Evolutionary conservation across 108 stramenopile genomes (phyloP).

Genomic region (Cylindrotheca closterium): DNA sequence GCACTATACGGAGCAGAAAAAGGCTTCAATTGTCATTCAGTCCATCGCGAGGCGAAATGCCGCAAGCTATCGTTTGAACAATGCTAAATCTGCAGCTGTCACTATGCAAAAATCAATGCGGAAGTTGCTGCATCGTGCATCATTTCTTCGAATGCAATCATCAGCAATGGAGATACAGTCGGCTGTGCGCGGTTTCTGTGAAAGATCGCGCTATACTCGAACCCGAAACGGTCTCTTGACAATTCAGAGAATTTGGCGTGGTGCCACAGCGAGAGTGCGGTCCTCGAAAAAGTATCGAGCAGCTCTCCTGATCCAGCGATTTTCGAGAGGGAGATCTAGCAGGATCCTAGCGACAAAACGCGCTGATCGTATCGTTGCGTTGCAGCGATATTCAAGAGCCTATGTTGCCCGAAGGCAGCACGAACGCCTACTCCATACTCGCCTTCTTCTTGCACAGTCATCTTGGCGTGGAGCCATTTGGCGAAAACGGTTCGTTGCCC

Average conservation of each 20-base stretch:
- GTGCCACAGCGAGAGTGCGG: background rate
- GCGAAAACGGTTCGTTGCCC: background rate
- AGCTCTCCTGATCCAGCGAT: background rate
- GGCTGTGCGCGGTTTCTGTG: background rate
- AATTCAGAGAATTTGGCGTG: background rate
- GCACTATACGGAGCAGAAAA: background rate
- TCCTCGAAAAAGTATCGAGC: background rate
- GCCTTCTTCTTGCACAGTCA: background rate
- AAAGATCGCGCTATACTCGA: slow-evolving; percentile 1
- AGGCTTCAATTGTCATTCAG: background rate
- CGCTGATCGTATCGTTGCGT: too few relatives aligned
- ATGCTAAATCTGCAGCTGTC: background rate
- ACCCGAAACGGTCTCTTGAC: background rate
- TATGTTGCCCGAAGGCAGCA: too few relatives aligned
- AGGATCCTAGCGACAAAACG: too few relatives aligned
- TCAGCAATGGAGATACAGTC: slow-evolving; percentile 8
- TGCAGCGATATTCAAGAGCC: too few relatives aligned
- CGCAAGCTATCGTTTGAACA: background rate
- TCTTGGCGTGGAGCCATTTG: background rate
- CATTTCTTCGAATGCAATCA: background rate
- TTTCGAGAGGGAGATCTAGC: background rate
- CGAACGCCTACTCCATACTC: too few relatives aligned
- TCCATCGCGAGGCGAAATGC: background rate
- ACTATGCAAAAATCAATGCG: background rate
- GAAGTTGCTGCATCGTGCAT: background rate